Evolutionary conservation across 768 basidiomycete species (phyloP), one percentile per base, ranked within the genome.

Genomic region (Termitomyces sp.): DNA sequence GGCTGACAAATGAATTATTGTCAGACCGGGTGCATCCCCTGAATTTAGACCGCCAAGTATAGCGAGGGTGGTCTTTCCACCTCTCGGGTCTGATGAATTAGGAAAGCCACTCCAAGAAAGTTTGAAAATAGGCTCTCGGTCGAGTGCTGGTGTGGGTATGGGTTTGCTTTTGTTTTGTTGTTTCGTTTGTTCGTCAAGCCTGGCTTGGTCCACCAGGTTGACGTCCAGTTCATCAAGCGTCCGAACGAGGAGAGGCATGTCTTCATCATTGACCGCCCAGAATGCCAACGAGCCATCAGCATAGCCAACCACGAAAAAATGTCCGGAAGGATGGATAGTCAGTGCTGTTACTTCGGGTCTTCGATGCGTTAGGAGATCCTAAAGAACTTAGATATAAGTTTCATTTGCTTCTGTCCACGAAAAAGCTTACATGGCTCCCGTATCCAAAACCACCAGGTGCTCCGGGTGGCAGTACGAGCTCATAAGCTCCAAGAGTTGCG

Each of bases 221-320:
- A 87, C 79, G 54, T 85, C 74, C 10, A 70, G 68, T 9, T 70
- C 64, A 38, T 83, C 79, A 44, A 94, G 65, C 1, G 91, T 94
- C 41, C 86, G 76, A 22, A 91, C 88, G 47, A 86, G 73, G 20
- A 96, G 70, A 0, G 92, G 88, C 50, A 82, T 81, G 53, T 87
- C 85, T 57, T 88, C 80, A 59, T 94, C 91, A 42, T 89, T 85
- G 2, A 86, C 71, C 0, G 89, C 85, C 87, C 91, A 94, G 66
- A 94, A 90, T 5, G 86, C 82, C 31, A 96, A 78, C 48, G 82
- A 85, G 7, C 94, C 92, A 66, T 96, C 94, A 16, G 82, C 76
- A 64, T 94, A 81, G 0, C 94, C 93, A 12, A 83, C 86, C 20
- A 82, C 89, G 56, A 96, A 87, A 56, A 91, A 76, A 56, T 91